Evolutionary conservation across 2,329 filamentous ascomycete genomes (phyloP), one percentile per base, ranked within the genome.

Genomic region (Xylaria hypoxylon): DNA sequence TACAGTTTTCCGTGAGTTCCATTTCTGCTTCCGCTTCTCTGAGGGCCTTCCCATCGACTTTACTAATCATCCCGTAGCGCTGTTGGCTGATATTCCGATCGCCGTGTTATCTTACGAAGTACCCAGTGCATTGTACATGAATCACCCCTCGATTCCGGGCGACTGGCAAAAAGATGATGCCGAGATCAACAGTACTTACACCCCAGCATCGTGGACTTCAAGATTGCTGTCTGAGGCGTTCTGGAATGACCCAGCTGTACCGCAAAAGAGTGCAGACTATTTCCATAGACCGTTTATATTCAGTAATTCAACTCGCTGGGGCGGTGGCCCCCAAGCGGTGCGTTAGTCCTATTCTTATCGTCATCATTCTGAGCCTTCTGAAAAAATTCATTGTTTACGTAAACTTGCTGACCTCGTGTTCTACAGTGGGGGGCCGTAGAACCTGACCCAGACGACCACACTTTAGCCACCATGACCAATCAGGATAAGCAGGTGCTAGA

Each of bases 141-240:
- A 38, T 2, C 15, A 38, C 8, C 35, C 13, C n/a, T 33, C 17
- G n/a, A 19, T 52, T 15, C 15, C 26, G 1, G 50, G 50, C 13
- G 50, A 11, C 4, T 52, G 50, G 50, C 15, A 11, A 2, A 13
- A 22, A 15, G 3, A 6, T 3, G 19, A 8, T 7, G 28, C 31
- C 17, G 5, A 7, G 8, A 24, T 47, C 8, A 17, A 4, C 8
- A 13, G 24, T 22, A 13, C 15, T 19, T 26, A 28, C 22, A 17
- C 7, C 10, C 53, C 44, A 15, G 11, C 51, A 19, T 40, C 53
- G 13, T 65, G 56, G 57, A 47, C 38, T 26, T 65, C 63, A 8
- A 65, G 28, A 22, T 15, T 65, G 28, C 5, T 61, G 19, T 31
- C 57, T 26, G 63, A 65, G 51, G 63, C 51, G 1, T 65, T 56